Evolutionary conservation across 2,329 filamentous ascomycete species (phyloP).

Genomic region (Colletotrichum spaethianum): DNA sequence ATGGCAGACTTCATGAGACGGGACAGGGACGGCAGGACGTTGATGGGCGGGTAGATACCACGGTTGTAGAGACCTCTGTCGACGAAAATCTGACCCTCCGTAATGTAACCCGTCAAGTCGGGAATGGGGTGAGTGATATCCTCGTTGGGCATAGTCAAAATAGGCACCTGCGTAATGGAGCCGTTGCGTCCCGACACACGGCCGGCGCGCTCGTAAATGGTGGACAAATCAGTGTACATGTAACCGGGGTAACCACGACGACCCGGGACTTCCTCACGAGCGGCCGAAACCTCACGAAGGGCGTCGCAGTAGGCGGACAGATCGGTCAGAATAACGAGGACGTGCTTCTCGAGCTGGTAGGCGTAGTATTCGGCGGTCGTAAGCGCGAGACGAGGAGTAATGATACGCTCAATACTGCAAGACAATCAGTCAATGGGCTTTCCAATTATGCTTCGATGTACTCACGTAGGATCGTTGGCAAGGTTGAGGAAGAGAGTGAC

Average conservation of each 20-base stretch:
- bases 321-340: conserved; percentile 98
- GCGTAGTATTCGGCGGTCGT: conserved; percentile 99
- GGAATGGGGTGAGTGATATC: conserved; percentile 99
- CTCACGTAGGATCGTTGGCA: conserved; percentile 97
- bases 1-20: conserved; percentile 99
- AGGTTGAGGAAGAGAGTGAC: conserved; percentile 98
- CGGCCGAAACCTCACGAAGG: conserved; percentile 97
- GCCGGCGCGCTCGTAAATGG: conserved; percentile 98
- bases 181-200: conserved; percentile 97
- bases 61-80: conserved; percentile 96
- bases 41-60: conserved; percentile 98
- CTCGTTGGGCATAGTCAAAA: conserved; percentile 99
- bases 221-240: conserved; percentile 99
- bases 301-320: conserved; percentile 98
- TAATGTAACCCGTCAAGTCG: conserved; percentile 98
- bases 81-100: conserved; percentile 98
- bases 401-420: conserved; percentile 95
- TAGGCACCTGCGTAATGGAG: conserved; percentile 99
- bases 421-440: conserved; percentile 34
- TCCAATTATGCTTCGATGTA: conserved; percentile 37
- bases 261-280: conserved; percentile 98
- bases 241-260: conserved; percentile 99
- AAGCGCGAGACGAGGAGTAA: conserved; percentile 96
- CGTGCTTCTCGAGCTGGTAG: conserved; percentile 99
- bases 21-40: conserved; percentile 96